Conservation (phyloP, 1,284 basidiomycete genomes). For the Cerioporus squamosus region DNA sequence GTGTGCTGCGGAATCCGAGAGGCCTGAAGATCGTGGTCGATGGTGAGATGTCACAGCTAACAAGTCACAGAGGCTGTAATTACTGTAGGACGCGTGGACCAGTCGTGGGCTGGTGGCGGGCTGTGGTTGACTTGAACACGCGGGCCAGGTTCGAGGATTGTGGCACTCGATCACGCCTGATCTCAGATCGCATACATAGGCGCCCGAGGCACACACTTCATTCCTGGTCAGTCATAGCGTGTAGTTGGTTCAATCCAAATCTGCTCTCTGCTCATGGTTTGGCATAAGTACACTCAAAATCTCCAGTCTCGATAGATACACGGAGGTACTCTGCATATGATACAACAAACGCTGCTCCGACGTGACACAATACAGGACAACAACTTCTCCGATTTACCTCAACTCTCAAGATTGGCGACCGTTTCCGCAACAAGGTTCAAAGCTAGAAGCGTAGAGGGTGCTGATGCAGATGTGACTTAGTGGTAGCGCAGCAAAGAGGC, state of each 20-base stretch:
- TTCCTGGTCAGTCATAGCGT: no score
- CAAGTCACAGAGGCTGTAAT: no score
- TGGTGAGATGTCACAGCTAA: no score
- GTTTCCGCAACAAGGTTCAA: conserved; percentile 54
- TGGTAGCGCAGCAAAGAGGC: background rate
- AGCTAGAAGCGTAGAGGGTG: conserved; percentile 51
- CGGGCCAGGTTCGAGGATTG: no score
- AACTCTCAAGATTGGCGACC: conserved; percentile 33
- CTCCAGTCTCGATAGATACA: background rate
- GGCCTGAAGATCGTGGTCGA: no score
- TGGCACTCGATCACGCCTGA: background rate
- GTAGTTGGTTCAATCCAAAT: no score
- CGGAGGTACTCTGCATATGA: conserved; percentile 12
- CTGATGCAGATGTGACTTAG: conserved; percentile 26
- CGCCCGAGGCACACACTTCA: no score
- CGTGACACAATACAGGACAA: background rate
- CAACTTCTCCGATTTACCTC: background rate
- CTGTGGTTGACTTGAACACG: background rate
- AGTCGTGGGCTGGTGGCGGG: background rate
- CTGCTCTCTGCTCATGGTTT: no score
- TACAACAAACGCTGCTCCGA: conserved; percentile 38
- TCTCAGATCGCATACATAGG: conserved; percentile 1
- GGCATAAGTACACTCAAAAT: no score
- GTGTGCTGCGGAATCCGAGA: no score
- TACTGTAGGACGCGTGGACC: no score